Evolutionary conservation across 2,329 filamentous ascomycete species (phyloP).

Genomic region (Pseudomassariella vexata): DNA sequence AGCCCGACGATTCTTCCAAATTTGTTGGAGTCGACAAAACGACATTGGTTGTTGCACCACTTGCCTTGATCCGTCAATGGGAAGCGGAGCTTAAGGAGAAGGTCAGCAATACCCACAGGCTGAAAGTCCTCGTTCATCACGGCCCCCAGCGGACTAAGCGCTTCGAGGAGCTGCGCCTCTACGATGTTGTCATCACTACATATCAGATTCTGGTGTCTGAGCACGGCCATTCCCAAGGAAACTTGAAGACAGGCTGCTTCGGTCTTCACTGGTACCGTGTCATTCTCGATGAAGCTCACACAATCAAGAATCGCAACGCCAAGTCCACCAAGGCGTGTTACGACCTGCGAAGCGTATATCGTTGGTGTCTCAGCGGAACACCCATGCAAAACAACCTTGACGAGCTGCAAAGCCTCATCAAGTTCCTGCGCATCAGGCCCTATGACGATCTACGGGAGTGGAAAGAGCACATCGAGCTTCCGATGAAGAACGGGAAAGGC

Average conservation of each 20-base stretch:
- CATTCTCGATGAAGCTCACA: constrained; percentile 94
- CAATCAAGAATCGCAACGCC: constrained; percentile 95
- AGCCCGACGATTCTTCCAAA: constrained; percentile 47
- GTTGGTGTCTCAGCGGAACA: constrained; percentile 95
- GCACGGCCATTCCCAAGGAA: constrained; percentile 63
- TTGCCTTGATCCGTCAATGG: constrained; percentile 96
- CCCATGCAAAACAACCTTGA: constrained; percentile 98
- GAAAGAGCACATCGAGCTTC: constrained; percentile 85
- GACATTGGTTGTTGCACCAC: constrained; percentile 85
- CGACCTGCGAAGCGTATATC: constrained; percentile 75
- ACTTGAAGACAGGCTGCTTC: constrained; percentile 75
- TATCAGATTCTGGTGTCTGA: constrained; percentile 95
- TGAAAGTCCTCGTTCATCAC: constrained; percentile 87
- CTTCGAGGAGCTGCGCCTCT: constrained; percentile 68
- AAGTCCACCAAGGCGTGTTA: constrained; percentile 93
- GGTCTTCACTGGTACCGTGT: constrained; percentile 92
- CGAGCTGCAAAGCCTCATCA: constrained; percentile 88
- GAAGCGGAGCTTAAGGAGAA: constrained; percentile 87
- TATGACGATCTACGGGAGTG: constrained; percentile 82
- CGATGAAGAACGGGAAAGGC: constrained; percentile 84
- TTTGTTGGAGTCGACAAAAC: constrained; percentile 62
- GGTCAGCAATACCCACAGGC: constrained; percentile 60
- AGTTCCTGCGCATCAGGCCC: constrained; percentile 85
- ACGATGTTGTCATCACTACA: constrained; percentile 95
- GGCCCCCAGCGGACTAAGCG: constrained; percentile 79